A percentile compares a stretch with the other conserved stretches of the same genome.
These are phyloP conservation scores for Amanita molliuscula DNA, from an alignment of 768 basidiomycete species.

Conservation along the genomic window DNA sequence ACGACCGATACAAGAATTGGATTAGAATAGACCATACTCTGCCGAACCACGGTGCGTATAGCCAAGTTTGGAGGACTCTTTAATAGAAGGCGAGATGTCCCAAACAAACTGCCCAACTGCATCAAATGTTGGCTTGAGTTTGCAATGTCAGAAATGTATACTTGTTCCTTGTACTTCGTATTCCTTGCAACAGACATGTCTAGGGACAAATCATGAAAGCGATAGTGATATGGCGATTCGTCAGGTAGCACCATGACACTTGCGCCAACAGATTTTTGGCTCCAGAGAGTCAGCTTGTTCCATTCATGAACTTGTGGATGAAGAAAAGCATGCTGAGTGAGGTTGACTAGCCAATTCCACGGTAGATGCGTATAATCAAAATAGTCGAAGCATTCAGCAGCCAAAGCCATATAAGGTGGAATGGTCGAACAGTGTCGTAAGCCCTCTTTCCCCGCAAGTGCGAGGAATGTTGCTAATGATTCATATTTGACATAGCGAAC, in stretches of 20 bases:
- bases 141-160: conserved; percentile 34
- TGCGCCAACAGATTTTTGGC: conserved; percentile 22
- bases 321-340: conserved; percentile 24
- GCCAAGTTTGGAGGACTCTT: conserved; percentile 25
- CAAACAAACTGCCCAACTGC: conserved; percentile 69
- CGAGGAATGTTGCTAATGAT: conserved; percentile 33
- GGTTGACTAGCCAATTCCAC: conserved; percentile 63
- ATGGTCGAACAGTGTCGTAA: conserved; percentile 38
- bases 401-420: conserved; percentile 21
- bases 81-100: conserved; percentile 57
- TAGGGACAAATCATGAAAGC: conserved; percentile 39
- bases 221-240: conserved; percentile 48
- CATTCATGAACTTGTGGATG: conserved; percentile 39
- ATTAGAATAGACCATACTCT: conserved; percentile 48
- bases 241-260: conserved; percentile 46
- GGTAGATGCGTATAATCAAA: conserved; percentile 51
- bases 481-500: conserved; percentile 50
- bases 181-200: conserved; percentile 11
- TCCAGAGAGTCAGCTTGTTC: conserved; percentile 39
- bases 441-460: conserved; percentile 40
- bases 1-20: conserved; percentile 32
- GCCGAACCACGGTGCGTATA: conserved; percentile 38
- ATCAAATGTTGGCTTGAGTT: conserved; percentile 38
- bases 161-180: conserved; percentile 31
- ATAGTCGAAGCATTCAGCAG: conserved; percentile 53